phyloP scores from a whole-genome alignment of 1,284 basidiomycete genomes.

The Microbotryomycetes sp. region DNA sequence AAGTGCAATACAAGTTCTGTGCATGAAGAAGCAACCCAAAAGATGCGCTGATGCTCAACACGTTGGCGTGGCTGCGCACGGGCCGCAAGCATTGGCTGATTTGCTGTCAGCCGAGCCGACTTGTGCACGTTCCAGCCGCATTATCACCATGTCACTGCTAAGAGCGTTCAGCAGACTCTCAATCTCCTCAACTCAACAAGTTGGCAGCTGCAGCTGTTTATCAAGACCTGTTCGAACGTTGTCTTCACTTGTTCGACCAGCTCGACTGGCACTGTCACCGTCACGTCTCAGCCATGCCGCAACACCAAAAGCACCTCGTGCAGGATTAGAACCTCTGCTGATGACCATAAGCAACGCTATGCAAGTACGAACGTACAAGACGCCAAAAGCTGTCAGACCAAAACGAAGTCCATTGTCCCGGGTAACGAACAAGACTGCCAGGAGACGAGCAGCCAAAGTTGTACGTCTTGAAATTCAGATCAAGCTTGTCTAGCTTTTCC shows the following conservation, averaged over 20 bases:
- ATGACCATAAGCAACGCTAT: neutral
- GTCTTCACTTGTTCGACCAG: neutral
- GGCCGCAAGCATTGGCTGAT: no score
- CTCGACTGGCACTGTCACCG: neutral
- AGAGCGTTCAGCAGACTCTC: neutral
- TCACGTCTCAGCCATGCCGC: neutral
- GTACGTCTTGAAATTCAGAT: neutral
- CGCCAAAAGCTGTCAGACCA: slow-evolving; percentile 14
- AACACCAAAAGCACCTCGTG: neutral
- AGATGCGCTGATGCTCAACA: no score
- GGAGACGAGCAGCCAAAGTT: slow-evolving; percentile 8
- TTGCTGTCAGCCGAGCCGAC: no score
- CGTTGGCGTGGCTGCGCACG: no score
- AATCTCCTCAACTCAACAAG: neutral
- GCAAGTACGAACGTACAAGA: slow-evolving; percentile 20
- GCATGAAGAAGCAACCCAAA: no score
- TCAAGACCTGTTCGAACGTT: neutral
- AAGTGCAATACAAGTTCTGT: no score
- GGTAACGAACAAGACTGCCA: slow-evolving; percentile 19
- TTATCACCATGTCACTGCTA: neutral
- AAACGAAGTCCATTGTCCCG: slow-evolving; percentile 15
- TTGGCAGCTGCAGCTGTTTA: no score
- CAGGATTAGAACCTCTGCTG: neutral
- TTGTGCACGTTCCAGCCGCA: no score
- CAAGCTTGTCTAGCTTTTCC: neutral